These are phyloP conservation scores for Gloeopeniophorella convolvens DNA, from an alignment of 768 basidiomycete genomes.

Conservation along the genomic window DNA sequence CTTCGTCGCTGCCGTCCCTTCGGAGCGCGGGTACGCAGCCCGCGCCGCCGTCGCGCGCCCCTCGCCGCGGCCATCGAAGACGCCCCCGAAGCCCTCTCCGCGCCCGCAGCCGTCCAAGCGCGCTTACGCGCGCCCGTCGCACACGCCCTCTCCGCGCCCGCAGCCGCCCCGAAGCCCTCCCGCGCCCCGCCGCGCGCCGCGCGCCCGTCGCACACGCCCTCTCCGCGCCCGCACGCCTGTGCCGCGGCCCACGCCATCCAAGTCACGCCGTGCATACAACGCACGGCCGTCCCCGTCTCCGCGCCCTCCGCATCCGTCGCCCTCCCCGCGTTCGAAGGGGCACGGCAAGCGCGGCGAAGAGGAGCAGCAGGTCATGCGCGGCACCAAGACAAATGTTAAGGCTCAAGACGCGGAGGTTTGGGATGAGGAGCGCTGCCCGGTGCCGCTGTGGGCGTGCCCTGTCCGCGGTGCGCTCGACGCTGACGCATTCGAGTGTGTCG, in stretches of 20 bases:
- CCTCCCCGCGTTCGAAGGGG: neutral
- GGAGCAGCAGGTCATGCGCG: neutral
- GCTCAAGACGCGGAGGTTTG: neutral
- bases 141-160: neutral
- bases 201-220: neutral
- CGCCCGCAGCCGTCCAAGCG: neutral
- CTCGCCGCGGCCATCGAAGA: neutral
- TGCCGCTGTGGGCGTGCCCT: constrained; percentile 8
- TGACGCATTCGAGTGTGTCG: constrained; percentile 28
- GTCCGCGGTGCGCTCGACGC: constrained; percentile 6
- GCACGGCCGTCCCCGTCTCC: neutral
- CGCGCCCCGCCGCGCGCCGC: no score
- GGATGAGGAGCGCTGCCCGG: neutral
- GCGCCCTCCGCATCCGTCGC: neutral
- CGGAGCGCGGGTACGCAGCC: neutral
- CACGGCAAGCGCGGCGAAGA: neutral
- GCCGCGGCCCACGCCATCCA: neutral
- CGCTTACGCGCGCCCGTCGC: neutral
- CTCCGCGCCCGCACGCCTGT: neutral
- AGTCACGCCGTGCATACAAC: neutral
- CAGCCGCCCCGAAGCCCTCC: no score
- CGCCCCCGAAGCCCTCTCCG: neutral
- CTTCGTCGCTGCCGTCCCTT: neutral
- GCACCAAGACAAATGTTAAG: no score
- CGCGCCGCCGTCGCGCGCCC: neutral